A percentile compares a stretch with the other conserved stretches of the same genome.
phyloP scores from a whole-genome alignment of 2,329 filamentous ascomycete genomes.

The Fusarium oligoseptatum region DNA sequence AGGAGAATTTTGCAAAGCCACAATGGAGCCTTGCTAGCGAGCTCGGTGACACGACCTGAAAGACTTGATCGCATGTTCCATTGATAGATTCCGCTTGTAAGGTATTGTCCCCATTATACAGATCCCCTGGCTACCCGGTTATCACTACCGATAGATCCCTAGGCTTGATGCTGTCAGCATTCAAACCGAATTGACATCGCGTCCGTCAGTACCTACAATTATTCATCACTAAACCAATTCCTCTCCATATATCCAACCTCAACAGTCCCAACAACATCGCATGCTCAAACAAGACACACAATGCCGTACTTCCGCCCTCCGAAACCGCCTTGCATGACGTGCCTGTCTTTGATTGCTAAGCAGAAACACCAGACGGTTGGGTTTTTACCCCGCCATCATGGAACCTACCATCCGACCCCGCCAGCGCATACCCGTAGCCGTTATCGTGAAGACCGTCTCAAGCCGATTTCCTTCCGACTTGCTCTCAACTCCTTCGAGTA shows the following conservation, averaged over 20 bases:
- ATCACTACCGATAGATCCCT: background rate
- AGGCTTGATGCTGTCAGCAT: background rate
- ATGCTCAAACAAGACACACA: background rate
- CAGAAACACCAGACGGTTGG: conserved; percentile 16
- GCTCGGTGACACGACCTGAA: background rate
- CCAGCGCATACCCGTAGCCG: conserved; percentile 20
- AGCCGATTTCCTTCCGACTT: conserved; percentile 7
- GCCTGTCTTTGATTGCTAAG: conserved; percentile 5
- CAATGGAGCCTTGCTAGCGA: background rate
- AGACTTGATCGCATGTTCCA: background rate
- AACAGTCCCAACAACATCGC: background rate
- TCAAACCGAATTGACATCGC: background rate
- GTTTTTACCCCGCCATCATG: conserved; percentile 46
- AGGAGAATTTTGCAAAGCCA: background rate
- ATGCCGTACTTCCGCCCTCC: background rate
- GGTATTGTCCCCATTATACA: background rate
- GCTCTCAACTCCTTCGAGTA: background rate
- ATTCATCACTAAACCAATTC: background rate
- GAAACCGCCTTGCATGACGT: conserved; percentile 3
- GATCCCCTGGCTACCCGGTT: background rate
- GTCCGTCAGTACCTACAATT: background rate
- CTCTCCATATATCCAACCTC: background rate
- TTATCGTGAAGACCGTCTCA: background rate
- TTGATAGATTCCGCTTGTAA: background rate
- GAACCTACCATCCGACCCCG: conserved; percentile 22